Conservation (phyloP, 768 basidiomycete genomes). For the Termitomyces sp. region DNA sequence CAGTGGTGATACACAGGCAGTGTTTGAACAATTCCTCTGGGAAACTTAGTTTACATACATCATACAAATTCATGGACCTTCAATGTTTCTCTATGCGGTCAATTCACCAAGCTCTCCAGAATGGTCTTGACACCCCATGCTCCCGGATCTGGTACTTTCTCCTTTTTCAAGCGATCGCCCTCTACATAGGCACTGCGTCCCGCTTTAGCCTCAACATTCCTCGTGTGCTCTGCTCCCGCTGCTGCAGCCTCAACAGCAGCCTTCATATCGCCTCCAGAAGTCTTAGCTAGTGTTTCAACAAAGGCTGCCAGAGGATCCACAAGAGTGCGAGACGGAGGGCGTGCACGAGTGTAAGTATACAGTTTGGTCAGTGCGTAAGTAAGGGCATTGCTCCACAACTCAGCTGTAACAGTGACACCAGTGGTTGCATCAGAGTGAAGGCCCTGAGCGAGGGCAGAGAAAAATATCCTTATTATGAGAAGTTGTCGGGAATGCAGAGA, state of each 20-base stretch:
- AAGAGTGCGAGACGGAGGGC: constrained; percentile 86
- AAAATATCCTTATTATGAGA: constrained; percentile 70
- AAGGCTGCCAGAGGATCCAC: constrained; percentile 90
- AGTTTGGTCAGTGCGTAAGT: constrained; percentile 51
- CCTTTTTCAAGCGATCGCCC: constrained; percentile 51
- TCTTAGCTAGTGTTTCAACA: constrained; percentile 36
- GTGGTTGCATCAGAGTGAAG: constrained; percentile 35
- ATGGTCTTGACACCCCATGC: constrained; percentile 86
- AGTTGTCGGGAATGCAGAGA: not conserved
- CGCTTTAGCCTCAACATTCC: constrained; percentile 73
- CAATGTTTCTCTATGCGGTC: not conserved
- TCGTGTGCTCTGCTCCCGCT: constrained; percentile 70
- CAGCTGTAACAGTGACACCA: constrained; percentile 32
- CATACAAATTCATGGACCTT: not conserved
- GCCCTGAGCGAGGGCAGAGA: constrained; percentile 79
- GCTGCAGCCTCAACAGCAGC: constrained; percentile 55
- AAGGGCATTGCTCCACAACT: constrained; percentile 60
- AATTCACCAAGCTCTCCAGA: constrained; percentile 43
- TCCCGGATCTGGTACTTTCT: constrained; percentile 77
- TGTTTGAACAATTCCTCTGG: not conserved
- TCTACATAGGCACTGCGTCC: constrained; percentile 88
- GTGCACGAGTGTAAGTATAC: constrained; percentile 83
- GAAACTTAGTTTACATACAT: not conserved
- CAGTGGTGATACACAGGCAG: not conserved
- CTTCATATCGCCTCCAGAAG: constrained; percentile 27